phyloP scores from a whole-genome alignment of 768 basidiomycete species.

The Boletus bicolor region DNA sequence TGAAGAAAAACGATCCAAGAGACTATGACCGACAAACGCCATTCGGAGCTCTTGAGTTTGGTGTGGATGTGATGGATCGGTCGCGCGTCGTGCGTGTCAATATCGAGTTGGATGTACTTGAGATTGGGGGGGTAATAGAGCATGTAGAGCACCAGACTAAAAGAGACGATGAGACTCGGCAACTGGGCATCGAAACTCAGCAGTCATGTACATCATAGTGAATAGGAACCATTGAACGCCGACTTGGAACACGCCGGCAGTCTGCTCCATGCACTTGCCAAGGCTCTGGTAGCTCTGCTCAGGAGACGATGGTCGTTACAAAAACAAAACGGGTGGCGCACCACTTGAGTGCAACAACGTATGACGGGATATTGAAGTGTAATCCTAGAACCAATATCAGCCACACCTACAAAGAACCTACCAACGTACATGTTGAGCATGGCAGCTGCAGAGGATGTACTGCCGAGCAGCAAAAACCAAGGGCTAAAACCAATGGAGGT shows the following conservation, averaged over 20 bases:
- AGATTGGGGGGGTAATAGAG: slow-evolving; percentile 85
- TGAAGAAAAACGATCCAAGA: slow-evolving; percentile 70
- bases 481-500: slow-evolving; percentile 91
- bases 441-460: slow-evolving; percentile 75
- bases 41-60: slow-evolving; percentile 57
- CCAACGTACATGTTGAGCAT: slow-evolving; percentile 75
- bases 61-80: slow-evolving; percentile 44
- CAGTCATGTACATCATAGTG: slow-evolving; percentile 66
- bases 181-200: neutral
- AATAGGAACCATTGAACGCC: slow-evolving; percentile 83
- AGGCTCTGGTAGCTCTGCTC: slow-evolving; percentile 45
- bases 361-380: slow-evolving; percentile 83
- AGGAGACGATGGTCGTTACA: neutral
- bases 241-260: slow-evolving; percentile 82
- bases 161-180: neutral
- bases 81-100: slow-evolving; percentile 41
- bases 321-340: slow-evolving; percentile 36
- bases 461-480: slow-evolving; percentile 86
- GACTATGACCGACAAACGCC: slow-evolving; percentile 74
- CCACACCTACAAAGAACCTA: neutral
- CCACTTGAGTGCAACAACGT: slow-evolving; percentile 75
- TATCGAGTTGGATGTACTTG: slow-evolving; percentile 57
- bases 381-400: slow-evolving; percentile 44
- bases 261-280: slow-evolving; percentile 72
- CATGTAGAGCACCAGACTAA: slow-evolving; percentile 85